Conservation (phyloP, 2,329 filamentous ascomycete genomes). For the Colletotrichum sp. region DNA sequence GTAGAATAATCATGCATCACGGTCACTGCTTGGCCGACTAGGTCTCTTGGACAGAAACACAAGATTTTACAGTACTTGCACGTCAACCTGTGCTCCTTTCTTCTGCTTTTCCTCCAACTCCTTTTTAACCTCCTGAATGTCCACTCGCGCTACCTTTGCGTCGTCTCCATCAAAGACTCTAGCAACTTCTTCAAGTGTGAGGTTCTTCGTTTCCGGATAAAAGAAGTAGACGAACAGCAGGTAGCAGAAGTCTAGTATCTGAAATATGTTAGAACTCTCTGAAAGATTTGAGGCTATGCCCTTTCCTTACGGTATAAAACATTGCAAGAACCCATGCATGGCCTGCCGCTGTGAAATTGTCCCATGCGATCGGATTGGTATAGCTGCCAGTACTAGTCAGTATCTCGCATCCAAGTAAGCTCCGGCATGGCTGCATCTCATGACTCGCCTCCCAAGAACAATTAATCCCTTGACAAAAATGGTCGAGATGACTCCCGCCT, state of each 20-base stretch:
- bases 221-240: neutral
- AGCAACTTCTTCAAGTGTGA: neutral
- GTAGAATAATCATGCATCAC: neutral
- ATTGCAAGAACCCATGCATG: neutral
- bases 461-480: neutral
- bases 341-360: neutral
- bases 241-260: neutral
- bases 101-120: neutral
- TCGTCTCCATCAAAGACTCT: neutral
- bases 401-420: neutral
- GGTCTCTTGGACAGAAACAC: neutral
- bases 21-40: neutral
- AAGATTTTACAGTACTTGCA: neutral
- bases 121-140: neutral
- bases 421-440: fast-evolving
- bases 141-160: neutral
- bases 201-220: neutral
- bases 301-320: neutral
- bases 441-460: neutral
- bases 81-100: neutral
- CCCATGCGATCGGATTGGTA: neutral
- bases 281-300: fast-evolving
- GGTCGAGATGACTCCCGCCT: neutral
- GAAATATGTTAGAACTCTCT: neutral
- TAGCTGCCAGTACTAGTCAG: neutral